Conservation (phyloP, 768 basidiomycete species). For the Stropharia rugosoannulata region DNA sequence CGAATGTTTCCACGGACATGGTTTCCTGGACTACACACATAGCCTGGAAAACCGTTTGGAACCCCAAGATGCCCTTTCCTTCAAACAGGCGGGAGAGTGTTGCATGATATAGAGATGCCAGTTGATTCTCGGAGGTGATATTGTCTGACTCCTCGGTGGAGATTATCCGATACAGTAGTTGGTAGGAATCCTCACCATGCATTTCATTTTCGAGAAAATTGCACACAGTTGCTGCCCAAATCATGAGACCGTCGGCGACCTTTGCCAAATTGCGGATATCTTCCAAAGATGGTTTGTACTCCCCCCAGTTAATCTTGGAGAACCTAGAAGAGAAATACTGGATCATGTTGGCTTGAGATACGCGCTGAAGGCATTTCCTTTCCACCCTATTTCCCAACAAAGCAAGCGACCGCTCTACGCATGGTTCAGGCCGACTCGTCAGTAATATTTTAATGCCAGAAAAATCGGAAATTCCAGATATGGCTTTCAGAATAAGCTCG, state of each 20-base stretch:
- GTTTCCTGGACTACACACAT: not conserved
- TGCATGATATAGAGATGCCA: not conserved
- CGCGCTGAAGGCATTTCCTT: not conserved
- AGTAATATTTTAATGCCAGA: not conserved
- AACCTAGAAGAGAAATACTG: not conserved
- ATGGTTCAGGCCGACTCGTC: not conserved
- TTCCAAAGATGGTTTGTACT: not conserved
- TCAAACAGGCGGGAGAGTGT: not conserved
- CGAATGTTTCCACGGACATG: not conserved
- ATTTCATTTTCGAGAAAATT: constrained; percentile 1
- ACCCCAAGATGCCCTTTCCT: not conserved
- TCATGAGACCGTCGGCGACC: not conserved
- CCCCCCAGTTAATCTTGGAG: not conserved
- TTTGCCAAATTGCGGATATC: not conserved
- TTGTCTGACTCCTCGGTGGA: not conserved
- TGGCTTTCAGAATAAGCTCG: not conserved
- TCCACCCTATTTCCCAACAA: not conserved
- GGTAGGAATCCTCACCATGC: constrained; percentile 1
- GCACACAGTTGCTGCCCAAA: not conserved
- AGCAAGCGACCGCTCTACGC: not conserved
- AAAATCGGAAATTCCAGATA: not conserved
- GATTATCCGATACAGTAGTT: not conserved
- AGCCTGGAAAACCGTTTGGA: not conserved
- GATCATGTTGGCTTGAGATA: not conserved
- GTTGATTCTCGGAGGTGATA: not conserved